These are phyloP conservation scores for Aspergillus sclerotioniger DNA, from an alignment of 495 filamentous ascomycete species.

Conservation along the genomic window DNA sequence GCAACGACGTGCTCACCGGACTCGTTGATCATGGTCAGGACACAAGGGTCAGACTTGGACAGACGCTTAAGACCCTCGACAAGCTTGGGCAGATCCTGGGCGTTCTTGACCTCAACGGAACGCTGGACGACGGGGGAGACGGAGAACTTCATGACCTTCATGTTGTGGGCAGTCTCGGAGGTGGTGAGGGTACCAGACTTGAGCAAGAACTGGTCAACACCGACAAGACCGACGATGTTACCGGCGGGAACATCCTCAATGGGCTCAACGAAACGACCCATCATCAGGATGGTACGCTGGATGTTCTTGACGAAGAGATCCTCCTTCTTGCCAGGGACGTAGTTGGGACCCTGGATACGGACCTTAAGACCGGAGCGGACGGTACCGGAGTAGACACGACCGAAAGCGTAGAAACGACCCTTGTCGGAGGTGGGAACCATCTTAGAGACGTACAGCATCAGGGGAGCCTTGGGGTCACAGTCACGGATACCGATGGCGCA, in stretches of 20 bases:
- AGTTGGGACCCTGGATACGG: conserved; percentile 99
- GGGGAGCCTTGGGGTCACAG: conserved; percentile 94
- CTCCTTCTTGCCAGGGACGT: conserved; percentile 95
- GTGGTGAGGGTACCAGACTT: conserved; percentile 99
- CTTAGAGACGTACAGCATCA: conserved; percentile 99
- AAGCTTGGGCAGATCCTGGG: conserved; percentile 98
- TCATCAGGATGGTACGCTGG: conserved; percentile 99
- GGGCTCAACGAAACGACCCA: conserved; percentile 98
- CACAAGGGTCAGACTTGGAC: conserved; percentile 99
- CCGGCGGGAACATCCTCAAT: conserved; percentile 99
- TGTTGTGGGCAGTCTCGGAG: conserved; percentile 95
- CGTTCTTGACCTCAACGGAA: conserved; percentile 99
- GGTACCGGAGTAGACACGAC: conserved; percentile 98
- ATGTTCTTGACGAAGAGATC: conserved; percentile 99
- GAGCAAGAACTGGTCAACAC: conserved; percentile 99
- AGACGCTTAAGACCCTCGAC: conserved; percentile 99
- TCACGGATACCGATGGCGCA: conserved; percentile 93
- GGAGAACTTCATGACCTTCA: conserved; percentile 99
- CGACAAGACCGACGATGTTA: conserved; percentile 98
- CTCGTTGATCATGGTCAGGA: conserved; percentile 81
- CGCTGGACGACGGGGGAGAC: conserved; percentile 98
- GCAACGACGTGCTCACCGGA: conserved; percentile 99
- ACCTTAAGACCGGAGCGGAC: conserved; percentile 97
- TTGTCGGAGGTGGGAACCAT: conserved; percentile 99
- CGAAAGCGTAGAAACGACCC: conserved; percentile 99